Evolutionary conservation across 2,329 filamentous ascomycete species (phyloP).

Genomic region (Venturia aucupariae): DNA sequence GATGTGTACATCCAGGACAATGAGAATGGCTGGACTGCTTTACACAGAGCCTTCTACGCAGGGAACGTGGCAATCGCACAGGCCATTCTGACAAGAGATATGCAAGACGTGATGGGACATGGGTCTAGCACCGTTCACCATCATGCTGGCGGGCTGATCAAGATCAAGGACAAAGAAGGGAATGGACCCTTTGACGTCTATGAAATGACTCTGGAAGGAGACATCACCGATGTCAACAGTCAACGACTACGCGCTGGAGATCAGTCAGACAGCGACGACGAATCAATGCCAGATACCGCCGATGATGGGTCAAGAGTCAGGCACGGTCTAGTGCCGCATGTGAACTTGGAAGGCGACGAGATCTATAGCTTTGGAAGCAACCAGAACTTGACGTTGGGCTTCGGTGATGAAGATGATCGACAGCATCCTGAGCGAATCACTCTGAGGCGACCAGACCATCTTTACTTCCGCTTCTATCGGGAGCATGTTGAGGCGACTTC

Average conservation of each 20-base stretch:
- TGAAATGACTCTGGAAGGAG: constrained; percentile 50
- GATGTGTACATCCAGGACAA: constrained; percentile 81
- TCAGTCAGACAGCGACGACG: constrained; percentile 16
- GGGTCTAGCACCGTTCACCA: constrained; percentile 49
- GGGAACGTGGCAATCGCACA: constrained; percentile 84
- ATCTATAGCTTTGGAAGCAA: constrained; percentile 93
- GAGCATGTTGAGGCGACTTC: constrained; percentile 33
- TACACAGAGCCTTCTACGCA: constrained; percentile 83
- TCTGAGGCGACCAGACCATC: constrained; percentile 65
- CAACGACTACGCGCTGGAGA: constrained; percentile 12
- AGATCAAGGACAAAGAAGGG: constrained; percentile 91
- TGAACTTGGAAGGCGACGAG: constrained; percentile 60
- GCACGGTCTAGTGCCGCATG: constrained; percentile 23
- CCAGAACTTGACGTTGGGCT: constrained; percentile 83
- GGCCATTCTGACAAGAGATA: constrained; percentile 69
- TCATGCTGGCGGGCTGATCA: constrained; percentile 68
- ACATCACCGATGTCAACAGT: not conserved
- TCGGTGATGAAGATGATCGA: constrained; percentile 91
- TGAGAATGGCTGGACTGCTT: constrained; percentile 91
- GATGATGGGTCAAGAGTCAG: constrained; percentile 3
- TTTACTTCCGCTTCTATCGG: constrained; percentile 63
- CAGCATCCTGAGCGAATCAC: constrained; percentile 82
- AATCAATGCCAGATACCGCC: constrained; percentile 14
- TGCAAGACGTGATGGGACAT: constrained; percentile 54
- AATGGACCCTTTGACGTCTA: constrained; percentile 93